Percentiles rank a stretch among this genome's conserved stretches.
Conservation (phyloP, 1,284 basidiomycete species). For the Cryptococcus hybrid region DNA sequence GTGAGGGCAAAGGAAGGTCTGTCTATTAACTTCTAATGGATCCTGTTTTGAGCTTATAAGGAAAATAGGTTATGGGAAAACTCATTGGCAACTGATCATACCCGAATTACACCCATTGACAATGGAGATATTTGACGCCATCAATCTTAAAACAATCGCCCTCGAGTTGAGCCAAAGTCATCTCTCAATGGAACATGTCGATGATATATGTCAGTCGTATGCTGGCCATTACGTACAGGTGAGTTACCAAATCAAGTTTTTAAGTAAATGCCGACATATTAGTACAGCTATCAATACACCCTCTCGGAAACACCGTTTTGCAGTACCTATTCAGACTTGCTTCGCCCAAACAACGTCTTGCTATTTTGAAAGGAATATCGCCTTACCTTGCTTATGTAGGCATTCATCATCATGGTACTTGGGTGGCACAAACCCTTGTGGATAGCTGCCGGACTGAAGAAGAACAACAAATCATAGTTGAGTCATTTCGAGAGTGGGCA, state of each 20-base stretch:
- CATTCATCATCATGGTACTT: slow-evolving; percentile 99
- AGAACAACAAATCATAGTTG: slow-evolving; percentile 78
- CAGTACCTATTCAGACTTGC: slow-evolving; percentile 95
- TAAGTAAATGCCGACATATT: neutral
- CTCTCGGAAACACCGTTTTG: slow-evolving; percentile 97
- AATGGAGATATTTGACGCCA: neutral
- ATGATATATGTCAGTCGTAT: neutral
- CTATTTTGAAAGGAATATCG: slow-evolving; percentile 89
- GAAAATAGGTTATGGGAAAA: too few relatives aligned
- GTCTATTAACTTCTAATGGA: slow-evolving; percentile 34
- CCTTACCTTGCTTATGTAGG: slow-evolving; percentile 97
- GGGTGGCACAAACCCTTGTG: slow-evolving; percentile 99
- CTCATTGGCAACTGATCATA: neutral
- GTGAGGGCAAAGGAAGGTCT: slow-evolving; percentile 76
- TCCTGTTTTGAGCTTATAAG: neutral
- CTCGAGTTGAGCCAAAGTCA: neutral
- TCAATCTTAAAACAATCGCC: neutral
- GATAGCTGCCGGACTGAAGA: slow-evolving; percentile 88
- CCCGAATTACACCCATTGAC: neutral
- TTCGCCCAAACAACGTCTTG: slow-evolving; percentile 69
- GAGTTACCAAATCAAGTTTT: slow-evolving; percentile 8
- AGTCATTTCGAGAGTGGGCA: slow-evolving; percentile 84
- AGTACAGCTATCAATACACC: slow-evolving; percentile 82
- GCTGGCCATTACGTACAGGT: slow-evolving; percentile 58
- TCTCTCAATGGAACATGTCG: neutral